Evolutionary conservation across 345 rosid species (phyloP), one percentile per base, ranked within the genome.

Genomic region (Raphanus sativus): DNA sequence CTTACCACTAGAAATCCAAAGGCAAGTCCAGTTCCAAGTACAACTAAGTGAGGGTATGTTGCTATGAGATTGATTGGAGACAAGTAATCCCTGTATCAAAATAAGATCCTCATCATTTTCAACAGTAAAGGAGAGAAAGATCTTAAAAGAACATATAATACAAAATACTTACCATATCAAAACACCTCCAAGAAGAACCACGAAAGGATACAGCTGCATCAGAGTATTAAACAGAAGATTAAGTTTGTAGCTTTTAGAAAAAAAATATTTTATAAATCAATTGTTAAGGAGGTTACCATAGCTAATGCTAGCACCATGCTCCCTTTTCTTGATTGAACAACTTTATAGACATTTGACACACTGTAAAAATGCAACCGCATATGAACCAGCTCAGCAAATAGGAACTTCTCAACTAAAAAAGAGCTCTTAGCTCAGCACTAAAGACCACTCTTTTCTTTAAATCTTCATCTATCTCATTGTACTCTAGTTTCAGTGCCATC

Each of bases 1-100:
- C 88, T 62, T 84, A 95, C 99, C 96, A 95, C 99, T 29, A 92
- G 89, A 82, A 95, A 95, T 58, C 99, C 99, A 84, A 95, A 95
- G 29, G 99, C 97, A 84, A 95, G 96, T 82, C 99, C 99, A 75
- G 98, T 95, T 83, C 98, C 99, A 42, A 90, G 68, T 25, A 95
- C 80, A 75, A 95, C 89, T n/a, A 95, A 80, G 85, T 95, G 99
- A 56, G 98, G 97, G 83, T 95, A 95, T 68, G 84, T 86, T 58
- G 79, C 85, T 76, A 95, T 82, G 59, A 95, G 71, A 84, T 91
- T 93, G 54, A 90, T 87, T 66, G 97, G 96, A 24, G 99, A 92
- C 83, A 80, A 75, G 76, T 65, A 75, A 17, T 80, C 80, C 83
- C 83, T 80, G 59, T 48, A 1, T 28, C 55, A 30, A 2, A 3